Evolutionary conservation across 2,329 filamentous ascomycete species (phyloP).

Genomic region (Xylaria sp.): DNA sequence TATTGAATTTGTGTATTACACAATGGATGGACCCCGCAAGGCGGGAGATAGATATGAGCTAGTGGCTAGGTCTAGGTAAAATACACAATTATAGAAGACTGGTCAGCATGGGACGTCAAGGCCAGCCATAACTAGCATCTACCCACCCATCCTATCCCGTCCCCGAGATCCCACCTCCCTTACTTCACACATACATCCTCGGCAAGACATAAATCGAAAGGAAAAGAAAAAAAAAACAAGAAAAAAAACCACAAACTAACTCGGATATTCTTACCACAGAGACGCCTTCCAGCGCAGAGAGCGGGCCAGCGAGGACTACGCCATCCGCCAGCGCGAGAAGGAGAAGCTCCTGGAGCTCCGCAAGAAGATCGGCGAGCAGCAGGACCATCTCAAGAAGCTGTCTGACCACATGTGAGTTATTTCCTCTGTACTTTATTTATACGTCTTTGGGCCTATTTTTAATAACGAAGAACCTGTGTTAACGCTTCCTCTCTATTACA

Average conservation of each 20-base stretch:
- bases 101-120: not conserved
- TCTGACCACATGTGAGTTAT: constrained; percentile 83
- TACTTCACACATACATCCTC: not conserved
- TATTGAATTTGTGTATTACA: not conserved
- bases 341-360: constrained; percentile 86
- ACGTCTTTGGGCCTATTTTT: not conserved
- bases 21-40: not conserved
- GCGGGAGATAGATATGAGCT: not conserved
- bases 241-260: constrained; percentile 26
- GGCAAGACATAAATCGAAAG: not conserved
- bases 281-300: constrained; percentile 95
- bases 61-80: not conserved
- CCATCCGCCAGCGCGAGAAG: constrained; percentile 87
- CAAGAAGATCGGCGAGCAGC: constrained; percentile 79
- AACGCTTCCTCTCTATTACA: constrained; percentile 52
- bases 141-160: not conserved
- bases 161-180: no score
- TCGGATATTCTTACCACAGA: constrained; percentile 58
- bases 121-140: not conserved
- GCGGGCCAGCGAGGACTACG: constrained; percentile 83
- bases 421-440: not conserved
- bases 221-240: no score
- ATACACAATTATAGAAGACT: not conserved
- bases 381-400: constrained; percentile 84
- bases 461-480: constrained; percentile 9